Percentiles rank a stretch among this genome's conserved stretches.
Conservation (phyloP, 2,329 filamentous ascomycete genomes). For the Eutypella sp. region DNA sequence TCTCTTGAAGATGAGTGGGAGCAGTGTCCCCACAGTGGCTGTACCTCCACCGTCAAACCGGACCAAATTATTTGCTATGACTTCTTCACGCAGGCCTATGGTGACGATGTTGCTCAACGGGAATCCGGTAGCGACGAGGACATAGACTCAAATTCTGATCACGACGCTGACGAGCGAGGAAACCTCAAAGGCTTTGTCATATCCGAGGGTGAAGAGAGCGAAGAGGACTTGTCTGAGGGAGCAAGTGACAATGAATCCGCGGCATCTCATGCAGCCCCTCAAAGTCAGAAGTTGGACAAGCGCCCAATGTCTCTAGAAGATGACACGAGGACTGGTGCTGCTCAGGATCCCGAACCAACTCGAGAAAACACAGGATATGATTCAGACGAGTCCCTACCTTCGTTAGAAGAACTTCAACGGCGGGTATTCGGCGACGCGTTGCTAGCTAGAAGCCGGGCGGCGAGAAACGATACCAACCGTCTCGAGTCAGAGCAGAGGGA, state of each 20-base stretch:
- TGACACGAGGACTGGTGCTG: constrained; percentile 1
- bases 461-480: background rate
- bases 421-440: background rate
- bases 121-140: constrained; percentile 3
- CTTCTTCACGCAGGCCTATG: constrained; percentile 18
- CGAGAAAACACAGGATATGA: constrained; percentile 3
- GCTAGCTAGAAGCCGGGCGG: background rate
- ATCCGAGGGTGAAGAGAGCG: constrained; percentile 9
- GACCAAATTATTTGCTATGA: constrained; percentile 19
- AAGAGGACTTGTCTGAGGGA: background rate
- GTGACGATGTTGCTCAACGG: constrained; percentile 2
- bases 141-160: constrained; percentile 7
- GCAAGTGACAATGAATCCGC: too few relatives aligned
- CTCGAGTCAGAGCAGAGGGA: background rate
- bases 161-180: constrained; percentile 9
- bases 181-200: constrained; percentile 4
- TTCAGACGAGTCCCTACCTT: constrained; percentile 10
- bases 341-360: background rate
- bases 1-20: background rate
- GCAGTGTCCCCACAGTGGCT: constrained; percentile 10
- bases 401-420: constrained; percentile 6
- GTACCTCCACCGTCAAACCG: constrained; percentile 11
- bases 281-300: too few relatives aligned
- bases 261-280: too few relatives aligned
- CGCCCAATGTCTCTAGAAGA: too few relatives aligned